A percentile compares a stretch with the other conserved stretches of the same genome.
These are phyloP conservation scores for Neonectria punicea DNA, from an alignment of 2,329 filamentous ascomycete genomes.

Conservation along the genomic window DNA sequence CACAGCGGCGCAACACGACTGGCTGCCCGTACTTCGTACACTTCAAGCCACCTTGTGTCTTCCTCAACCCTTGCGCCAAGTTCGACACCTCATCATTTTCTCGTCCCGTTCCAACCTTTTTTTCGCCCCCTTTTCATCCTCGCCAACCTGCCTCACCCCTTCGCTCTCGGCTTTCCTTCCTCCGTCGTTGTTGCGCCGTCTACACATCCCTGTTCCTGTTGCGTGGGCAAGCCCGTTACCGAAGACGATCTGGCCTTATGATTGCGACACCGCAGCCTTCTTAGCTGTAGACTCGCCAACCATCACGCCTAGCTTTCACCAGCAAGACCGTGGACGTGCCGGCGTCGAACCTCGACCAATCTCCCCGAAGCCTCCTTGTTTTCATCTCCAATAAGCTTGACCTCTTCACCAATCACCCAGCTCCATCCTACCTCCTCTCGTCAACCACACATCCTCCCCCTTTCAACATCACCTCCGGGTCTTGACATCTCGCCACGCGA, in stretches of 20 bases:
- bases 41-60: conserved; percentile 49
- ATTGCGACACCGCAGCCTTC: conserved; percentile 37
- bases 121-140: conserved; percentile 32
- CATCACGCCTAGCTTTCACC: conserved; percentile 23
- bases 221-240: conserved; percentile 34
- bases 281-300: conserved; percentile 27
- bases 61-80: conserved; percentile 42
- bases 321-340: conserved; percentile 10
- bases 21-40: conserved; percentile 32
- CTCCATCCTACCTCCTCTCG: conserved; percentile 7
- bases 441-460: conserved; percentile 11
- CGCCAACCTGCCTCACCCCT: conserved; percentile 13
- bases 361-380: conserved; percentile 1
- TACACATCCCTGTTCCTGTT: conserved; percentile 25
- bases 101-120: conserved; percentile 32
- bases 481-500: conserved; percentile 28
- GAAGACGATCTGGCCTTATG: conserved; percentile 49
- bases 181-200: conserved; percentile 17
- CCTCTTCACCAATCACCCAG: conserved; percentile 18
- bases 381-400: conserved; percentile 4
- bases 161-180: conserved; percentile 4
- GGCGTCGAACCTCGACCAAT: conserved; percentile 16
- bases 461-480: conserved; percentile 25
- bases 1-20: conserved; percentile 43
- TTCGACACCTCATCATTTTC: conserved; percentile 31